Evolutionary conservation across 2,329 filamentous ascomycete species (phyloP), one percentile per base, ranked within the genome.

Genomic region (Septoria linicola): DNA sequence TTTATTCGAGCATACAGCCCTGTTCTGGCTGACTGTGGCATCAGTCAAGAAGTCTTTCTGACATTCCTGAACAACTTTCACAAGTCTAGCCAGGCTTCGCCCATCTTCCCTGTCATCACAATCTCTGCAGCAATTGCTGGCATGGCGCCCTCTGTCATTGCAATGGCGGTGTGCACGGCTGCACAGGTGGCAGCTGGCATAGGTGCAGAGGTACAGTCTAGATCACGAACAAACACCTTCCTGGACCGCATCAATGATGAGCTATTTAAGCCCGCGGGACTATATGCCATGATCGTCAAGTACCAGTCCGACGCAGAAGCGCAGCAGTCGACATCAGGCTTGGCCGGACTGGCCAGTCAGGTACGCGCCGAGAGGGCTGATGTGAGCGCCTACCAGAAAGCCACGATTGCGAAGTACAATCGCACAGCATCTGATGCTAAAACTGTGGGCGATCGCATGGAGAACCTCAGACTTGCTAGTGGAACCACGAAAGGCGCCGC

Each of bases 221-320:
- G 63, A 14, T 66, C 69, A 58, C 67, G 72, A 35, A 73, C 76
- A 0, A 83, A 82, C 58, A 68, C 63, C 0, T 84, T 80, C 60
- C 72, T 85, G 13, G 74, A 82, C 57, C 66, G 70, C 30, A 72
- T 81, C 59, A 84, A 84, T 59, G 70, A 75, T 7, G 70, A 77
- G 2, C 75, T 81, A 52, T 85, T 84, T 63, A 73, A 72, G 40
- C 80, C 81, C 0, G 73, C 73, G 1, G 81, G 81, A 0, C 70
- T 84, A 0, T 79, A 76, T 64, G 76, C 73, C 53, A 68, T 80
- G 16, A 70, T 85, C 31, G 74, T 83, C 41, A 65, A 63, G 32
- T 68, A 66, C 54, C 67, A 66, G 27, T 36, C 63, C 0, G 58
- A 65, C 5, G 51, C 48, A 3, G 58, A 62, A 11, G 40, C 60